Base-by-base conservation (phyloP, 805 yeast genomes). In the Lipomyces chichibuensis region DNA sequence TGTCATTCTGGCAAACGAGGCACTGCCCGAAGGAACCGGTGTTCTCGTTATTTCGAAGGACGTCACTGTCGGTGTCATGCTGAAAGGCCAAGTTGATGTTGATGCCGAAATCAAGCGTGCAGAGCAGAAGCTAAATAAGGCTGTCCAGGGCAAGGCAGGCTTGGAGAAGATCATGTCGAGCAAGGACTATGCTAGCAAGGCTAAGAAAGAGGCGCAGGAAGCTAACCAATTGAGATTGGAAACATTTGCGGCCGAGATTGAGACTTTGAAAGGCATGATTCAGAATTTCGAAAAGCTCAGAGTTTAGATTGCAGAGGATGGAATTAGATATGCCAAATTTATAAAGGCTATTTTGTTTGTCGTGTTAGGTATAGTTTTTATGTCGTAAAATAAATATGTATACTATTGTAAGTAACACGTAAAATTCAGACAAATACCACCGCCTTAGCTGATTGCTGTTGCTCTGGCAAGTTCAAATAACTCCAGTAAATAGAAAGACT, bases 11-110 rank as follows among this genome's bases (percentile, higher is more conserved):
- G 79, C 79, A 17, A 78, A 80, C 29, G 84, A 86, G 29, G 81
- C 79, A 17, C 85, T 92, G 69, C 98, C 98, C 73, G 86, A 87
- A 67, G 99, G 99, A 57, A 91, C 97, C 79, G 97, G 94, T 55
- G 84, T 92, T 72, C 88, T 87, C 73, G 85, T 96, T 65, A 91
- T 94, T 66, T 85, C 87, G 66, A 89, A 96, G 59, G 89, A 86
- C 64, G 87, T 91, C 77, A 88, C 87, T 67, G 98, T 93, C 25
- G 97, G 92, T 75, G 86, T 94, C 37, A 84, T 95, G 77, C 97
- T 94, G 65, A 93, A 92, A 84, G 99, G 98, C 63, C 93, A 90
- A 77, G 88, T 95, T 73, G 98, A 94, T 78, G 85, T 93, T 73
- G 98, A 92, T 75, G 89, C 89, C 64, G 98, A 95, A 81, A 90